Evolutionary conservation across 2,329 filamentous ascomycete genomes (phyloP), one percentile per base, ranked within the genome.

Genomic region (Mycosphaerella sp.): DNA sequence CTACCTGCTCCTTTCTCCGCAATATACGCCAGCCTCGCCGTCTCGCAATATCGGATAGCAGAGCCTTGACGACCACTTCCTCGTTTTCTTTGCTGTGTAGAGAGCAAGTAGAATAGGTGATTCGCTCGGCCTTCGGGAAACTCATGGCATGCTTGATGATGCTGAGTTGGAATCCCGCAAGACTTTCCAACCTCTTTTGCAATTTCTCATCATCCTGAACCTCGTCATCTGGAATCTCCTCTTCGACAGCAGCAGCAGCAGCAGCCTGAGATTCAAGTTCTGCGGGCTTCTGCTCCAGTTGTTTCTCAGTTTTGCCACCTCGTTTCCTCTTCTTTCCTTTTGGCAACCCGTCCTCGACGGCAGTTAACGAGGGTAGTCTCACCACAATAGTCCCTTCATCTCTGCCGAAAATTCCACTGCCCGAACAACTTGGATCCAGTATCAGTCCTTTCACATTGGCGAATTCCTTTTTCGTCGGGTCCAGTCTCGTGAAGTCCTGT

Each of bases 81-180:
- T 98, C 93, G 62, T 98, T 97, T 68, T 98, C 93, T 58, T 87
- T 80, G 0, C 81, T 79, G 66, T 97, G 85, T 2, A 95, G 73
- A 0, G 91, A 97, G 67, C 93, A 98, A 0, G 93, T 97, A 30
- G 89, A 95, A 67, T 97, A 98, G 0, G 88, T 90, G 39, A 97
- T 83, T 58, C 81, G 84, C 10, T 68, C 77, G 0, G 88, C 89
- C 1, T 78, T 75, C 0, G 89, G 85, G 61, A 97, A 98, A 17
- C 73, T 70, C 70, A 97, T 85, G 0, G 93, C 90, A 66, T 96
- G 93, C 41, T 85, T 77, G 2, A 98, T 74, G 9, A 97, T 80
- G 21, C 80, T 80, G 5, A 90, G 77, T 69, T 98, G 93, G 60
- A 97, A 93, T 2, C 79, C 77, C 0, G 90, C 83, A 1, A 98